phyloP scores from a whole-genome alignment of 106 monocot species.

The Ottelia alismoides region DNA sequence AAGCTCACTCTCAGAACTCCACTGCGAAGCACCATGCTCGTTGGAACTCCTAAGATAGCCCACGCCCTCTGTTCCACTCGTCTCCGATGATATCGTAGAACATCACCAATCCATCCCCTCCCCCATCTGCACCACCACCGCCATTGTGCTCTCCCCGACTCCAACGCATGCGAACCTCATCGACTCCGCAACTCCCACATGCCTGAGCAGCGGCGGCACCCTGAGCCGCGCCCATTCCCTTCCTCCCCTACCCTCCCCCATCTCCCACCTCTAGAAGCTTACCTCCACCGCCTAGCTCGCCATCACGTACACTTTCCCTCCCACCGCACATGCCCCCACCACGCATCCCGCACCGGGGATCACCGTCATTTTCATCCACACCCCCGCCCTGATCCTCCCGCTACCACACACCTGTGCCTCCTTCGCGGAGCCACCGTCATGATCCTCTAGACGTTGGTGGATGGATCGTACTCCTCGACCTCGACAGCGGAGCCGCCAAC shows the following conservation, averaged over 20 bases:
- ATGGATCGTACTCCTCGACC: no score
- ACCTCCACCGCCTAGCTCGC: constrained; percentile 89
- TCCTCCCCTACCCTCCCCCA: constrained; percentile 3
- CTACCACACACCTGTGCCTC: constrained; percentile 49
- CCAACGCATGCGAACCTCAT: constrained; percentile 47
- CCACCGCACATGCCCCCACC: constrained; percentile 61
- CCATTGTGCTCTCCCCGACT: constrained; percentile 38
- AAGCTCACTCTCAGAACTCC: no score
- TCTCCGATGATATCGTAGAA: no score
- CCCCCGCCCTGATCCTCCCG: constrained; percentile 34
- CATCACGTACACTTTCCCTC: constrained; percentile 47
- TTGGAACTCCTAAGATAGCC: no score
- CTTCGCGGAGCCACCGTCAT: no score
- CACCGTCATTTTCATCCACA: constrained; percentile 29
- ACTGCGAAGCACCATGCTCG: no score
- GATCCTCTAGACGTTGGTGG: no score
- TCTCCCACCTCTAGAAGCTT: constrained; percentile 71
- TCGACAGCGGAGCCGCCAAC: constrained; percentile 37
- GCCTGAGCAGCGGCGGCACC: constrained; percentile 33
- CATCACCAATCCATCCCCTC: constrained; percentile 1
- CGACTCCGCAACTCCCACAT: constrained; percentile 22
- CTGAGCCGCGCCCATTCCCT: constrained; percentile 34
- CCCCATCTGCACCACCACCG: constrained; percentile 16
- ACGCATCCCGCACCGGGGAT: constrained; percentile 74
- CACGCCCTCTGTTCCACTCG: no score